Conservation (phyloP, 176 grass and related monocot species). For the Aegilops speltoides region DNA sequence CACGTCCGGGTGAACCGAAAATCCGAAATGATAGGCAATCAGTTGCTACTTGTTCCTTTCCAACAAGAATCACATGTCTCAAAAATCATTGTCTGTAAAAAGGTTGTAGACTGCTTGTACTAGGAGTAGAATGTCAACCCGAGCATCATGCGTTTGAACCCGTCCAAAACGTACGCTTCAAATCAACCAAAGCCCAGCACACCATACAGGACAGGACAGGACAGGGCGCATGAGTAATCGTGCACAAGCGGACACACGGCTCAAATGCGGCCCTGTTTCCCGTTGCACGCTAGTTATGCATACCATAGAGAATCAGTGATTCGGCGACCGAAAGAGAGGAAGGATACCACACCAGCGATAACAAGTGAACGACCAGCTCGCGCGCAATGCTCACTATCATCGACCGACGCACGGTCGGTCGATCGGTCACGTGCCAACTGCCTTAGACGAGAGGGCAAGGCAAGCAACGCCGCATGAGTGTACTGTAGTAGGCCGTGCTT, state of each 20-base stretch:
- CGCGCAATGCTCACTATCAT: not conserved
- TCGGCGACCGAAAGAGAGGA: no score
- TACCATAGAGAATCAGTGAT: no score
- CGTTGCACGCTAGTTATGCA: not conserved
- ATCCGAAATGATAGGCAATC: not conserved
- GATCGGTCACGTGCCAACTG: not conserved
- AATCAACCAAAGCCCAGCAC: not conserved
- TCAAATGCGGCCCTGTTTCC: not conserved
- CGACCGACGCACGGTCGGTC: not conserved
- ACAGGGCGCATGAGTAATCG: not conserved
- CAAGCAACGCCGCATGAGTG: not conserved
- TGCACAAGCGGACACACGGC: not conserved
- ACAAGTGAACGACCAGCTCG: not conserved
- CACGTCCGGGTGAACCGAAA: not conserved
- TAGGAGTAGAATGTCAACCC: not conserved
- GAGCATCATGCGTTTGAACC: not conserved
- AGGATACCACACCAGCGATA: not conserved
- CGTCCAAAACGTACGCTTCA: not conserved
- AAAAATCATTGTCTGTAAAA: not conserved
- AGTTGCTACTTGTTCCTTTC: not conserved
- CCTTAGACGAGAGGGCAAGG: slow-evolving; percentile 24
- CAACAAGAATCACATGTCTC: not conserved
- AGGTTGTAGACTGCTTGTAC: no score
- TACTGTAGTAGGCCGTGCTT: not conserved
- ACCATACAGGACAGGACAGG: not conserved